A percentile compares a stretch with the other conserved stretches of the same genome.
Evolutionary conservation across 805 yeast genomes (phyloP).

Genomic region (Starmerella geochares): DNA sequence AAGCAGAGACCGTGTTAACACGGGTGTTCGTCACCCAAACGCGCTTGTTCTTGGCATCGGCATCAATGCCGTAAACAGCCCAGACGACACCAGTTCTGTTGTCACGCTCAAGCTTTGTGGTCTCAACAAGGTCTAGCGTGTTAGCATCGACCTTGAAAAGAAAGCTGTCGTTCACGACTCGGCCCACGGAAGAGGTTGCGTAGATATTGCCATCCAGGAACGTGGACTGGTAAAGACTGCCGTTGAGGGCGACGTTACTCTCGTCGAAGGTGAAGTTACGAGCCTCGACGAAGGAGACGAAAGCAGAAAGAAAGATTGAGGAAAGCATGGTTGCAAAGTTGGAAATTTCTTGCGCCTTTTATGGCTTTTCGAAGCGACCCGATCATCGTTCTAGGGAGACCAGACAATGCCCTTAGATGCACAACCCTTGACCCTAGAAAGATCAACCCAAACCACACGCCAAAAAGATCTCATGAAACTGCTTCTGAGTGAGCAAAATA

Average conservation of each 20-base stretch:
- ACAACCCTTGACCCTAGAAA: too few species aligned
- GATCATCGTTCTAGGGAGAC: neutral
- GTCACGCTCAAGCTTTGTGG: neutral
- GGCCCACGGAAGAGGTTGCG: slow-evolving; percentile 15
- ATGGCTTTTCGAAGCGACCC: neutral
- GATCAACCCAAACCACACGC: neutral
- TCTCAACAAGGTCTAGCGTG: slow-evolving; percentile 4
- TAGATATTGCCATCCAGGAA: slow-evolving; percentile 8
- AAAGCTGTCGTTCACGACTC: slow-evolving; percentile 12
- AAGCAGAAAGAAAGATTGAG: neutral
- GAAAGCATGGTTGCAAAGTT: neutral
- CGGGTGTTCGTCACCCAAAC: slow-evolving; percentile 19
- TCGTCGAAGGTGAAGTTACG: slow-evolving; percentile 5
- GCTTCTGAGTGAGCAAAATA: too few species aligned
- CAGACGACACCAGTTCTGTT: neutral
- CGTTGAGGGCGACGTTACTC: slow-evolving; percentile 7
- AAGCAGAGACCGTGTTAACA: slow-evolving; percentile 11
- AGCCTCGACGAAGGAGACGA: neutral
- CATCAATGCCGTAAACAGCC: slow-evolving; percentile 16
- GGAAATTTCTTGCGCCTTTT: neutral
- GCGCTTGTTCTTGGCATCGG: slow-evolving; percentile 7
- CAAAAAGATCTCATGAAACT: too few species aligned
- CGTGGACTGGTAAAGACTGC: slow-evolving; percentile 17
- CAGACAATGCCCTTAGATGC: neutral
- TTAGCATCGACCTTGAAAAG: slow-evolving; percentile 14